phyloP scores from a whole-genome alignment of 176 grass and related monocot species.

The Oryza meyeriana region DNA sequence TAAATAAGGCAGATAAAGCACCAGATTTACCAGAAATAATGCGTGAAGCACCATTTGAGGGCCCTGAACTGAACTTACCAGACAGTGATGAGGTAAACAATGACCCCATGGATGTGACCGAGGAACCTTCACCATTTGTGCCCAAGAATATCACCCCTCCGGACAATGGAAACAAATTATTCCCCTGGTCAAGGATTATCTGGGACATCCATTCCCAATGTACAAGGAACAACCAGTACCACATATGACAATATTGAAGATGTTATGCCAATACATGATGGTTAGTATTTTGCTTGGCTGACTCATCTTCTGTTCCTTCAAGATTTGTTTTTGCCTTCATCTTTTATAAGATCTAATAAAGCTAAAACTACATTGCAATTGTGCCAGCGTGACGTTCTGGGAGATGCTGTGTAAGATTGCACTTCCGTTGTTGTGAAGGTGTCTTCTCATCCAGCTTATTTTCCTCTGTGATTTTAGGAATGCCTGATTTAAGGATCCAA shows the following conservation, averaged over 20 bases:
- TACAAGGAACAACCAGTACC: background rate
- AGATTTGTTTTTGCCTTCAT: slow-evolving; percentile 1
- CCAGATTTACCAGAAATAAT: slow-evolving; percentile 49
- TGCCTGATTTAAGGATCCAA: slow-evolving; percentile 34
- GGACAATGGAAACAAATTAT: background rate
- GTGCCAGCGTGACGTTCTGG: background rate
- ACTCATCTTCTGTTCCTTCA: slow-evolving; percentile 14
- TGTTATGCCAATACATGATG: slow-evolving; percentile 10
- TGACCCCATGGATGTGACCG: slow-evolving; percentile 24
- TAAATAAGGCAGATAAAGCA: slow-evolving; percentile 14
- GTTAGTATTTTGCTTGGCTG: slow-evolving; percentile 33
- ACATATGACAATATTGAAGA: slow-evolving; percentile 16
- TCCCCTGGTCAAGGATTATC: slow-evolving; percentile 35
- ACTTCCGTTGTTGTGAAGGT: background rate
- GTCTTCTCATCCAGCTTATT: background rate
- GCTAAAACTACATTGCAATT: background rate
- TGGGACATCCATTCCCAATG: slow-evolving; percentile 20
- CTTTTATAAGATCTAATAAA: background rate
- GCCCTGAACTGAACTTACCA: slow-evolving; percentile 12
- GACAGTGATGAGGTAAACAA: slow-evolving; percentile 24
- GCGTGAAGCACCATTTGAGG: slow-evolving; percentile 37
- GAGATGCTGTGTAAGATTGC: background rate
- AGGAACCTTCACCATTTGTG: slow-evolving; percentile 32
- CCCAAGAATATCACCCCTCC: slow-evolving; percentile 39
- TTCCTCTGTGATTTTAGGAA: slow-evolving; percentile 21